Base-by-base conservation (phyloP, 345 rosid genomes). In the Leavenworthia alabamica region DNA sequence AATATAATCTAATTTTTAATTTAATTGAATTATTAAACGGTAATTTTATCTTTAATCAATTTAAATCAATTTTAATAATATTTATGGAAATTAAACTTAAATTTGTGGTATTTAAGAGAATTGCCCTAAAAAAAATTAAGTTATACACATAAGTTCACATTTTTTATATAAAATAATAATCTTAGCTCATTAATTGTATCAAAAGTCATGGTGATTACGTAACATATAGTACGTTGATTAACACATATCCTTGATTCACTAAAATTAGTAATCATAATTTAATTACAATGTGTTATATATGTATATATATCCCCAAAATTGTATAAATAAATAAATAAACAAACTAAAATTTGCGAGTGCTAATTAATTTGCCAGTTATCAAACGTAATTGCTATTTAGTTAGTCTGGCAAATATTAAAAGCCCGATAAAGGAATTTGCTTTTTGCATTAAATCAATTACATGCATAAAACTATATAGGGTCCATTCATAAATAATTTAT, bases 381-480 rank as follows among this genome's bases (percentile, higher is more conserved):
- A 9, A 55, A 23, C 16, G 27, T 8, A 14, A 6, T 37, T 37
- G 11, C 31, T 16, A n/a, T 3, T 13, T 32, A 33, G 29, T 32
- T 31, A 56, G 61, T 23, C 15, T 17, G 63, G 10, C 39, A 16
- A 58, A 58, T 7, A 32, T 20, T 54, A 45, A 16, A 48, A 24
- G 9, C 40, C 16, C 5, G 28, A 24, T 46, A 26, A 54, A 60
- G 54, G 48, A 22, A n/a, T 32, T 15, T 46, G 55, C 44, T 22
- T 36, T 26, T 52, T 41, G 49, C 54, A 33, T 44, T 32, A 28
- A 48, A 49, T 67, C 28, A 56, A 56, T 66, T 36, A 56, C 56
- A 55, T 66, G 14, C 47, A 56, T 16, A 47, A 47, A 56, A 45
- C 56, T 45, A 17, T 36, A 17, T 45, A 11, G 70, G 70, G 62